A percentile compares a stretch with the other conserved stretches of the same genome.
These are phyloP conservation scores for Citrus mangshanensis DNA, from an alignment of 345 rosid genomes.

Conservation along the genomic window DNA sequence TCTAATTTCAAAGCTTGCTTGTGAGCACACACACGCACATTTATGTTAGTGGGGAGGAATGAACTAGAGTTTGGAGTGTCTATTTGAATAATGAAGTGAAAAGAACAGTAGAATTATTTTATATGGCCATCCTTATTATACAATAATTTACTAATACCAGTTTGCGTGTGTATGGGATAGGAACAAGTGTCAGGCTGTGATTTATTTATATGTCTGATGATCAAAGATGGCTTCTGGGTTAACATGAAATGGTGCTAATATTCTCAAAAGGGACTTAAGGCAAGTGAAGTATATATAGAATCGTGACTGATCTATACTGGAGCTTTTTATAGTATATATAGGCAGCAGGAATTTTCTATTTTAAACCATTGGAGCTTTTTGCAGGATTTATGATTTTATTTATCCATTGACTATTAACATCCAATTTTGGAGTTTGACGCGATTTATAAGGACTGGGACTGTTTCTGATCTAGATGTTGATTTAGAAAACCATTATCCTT, in stretches of 20 bases:
- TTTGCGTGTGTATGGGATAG: not conserved
- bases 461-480: not conserved
- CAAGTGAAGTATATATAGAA: not conserved
- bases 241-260: not conserved
- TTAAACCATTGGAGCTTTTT: not conserved
- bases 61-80: not conserved
- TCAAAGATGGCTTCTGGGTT: not conserved
- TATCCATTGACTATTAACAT: not conserved
- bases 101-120: not conserved
- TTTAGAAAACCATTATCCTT: not conserved
- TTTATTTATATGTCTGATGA: not conserved
- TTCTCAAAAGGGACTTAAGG: not conserved
- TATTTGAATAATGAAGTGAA: not conserved
- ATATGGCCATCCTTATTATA: not conserved
- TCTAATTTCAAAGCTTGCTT: not conserved
- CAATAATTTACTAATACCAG: not conserved
- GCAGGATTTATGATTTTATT: not conserved
- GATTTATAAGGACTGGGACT: not conserved
- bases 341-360: not conserved
- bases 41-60: not conserved
- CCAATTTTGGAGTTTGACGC: not conserved
- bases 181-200: not conserved
- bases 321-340: not conserved
- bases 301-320: not conserved
- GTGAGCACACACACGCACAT: not conserved